Base-by-base conservation (phyloP, 345 rosid genomes). In the Eucalyptus cladocalyx region DNA sequence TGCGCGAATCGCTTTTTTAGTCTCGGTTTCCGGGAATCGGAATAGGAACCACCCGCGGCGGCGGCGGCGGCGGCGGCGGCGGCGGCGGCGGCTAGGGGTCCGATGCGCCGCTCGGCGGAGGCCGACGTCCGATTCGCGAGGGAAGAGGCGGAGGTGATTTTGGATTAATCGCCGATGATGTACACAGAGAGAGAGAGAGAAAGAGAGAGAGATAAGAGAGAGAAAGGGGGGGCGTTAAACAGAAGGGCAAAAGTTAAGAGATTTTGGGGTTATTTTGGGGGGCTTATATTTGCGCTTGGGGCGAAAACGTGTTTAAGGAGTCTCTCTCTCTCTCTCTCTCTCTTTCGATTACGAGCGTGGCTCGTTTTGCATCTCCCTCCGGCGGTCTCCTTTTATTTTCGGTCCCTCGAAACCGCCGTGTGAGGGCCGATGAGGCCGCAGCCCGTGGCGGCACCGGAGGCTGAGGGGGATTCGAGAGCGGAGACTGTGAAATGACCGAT, bases 151-250 rank as follows among this genome's bases (percentile, higher is more conserved):
- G 80, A 65, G 88, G 89, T 90, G 93, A 88, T 91, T 91, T 93
- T 88, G 93, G 93, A 89, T 92, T 93, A 93, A 94, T 94, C 96
- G 97, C 93, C 95, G 96, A 94, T 89, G 91, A 49, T 45, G 89
- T 76, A 40, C 85, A 86, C 72, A 87, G 62, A 89, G 80, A 87
- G 53, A 65, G 89, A 86, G 86, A 88, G 67, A 89, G 28, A 53
- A 32, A 30, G 40, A 54, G 26, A 54, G 26, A 81, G 19, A 43
- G 30, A 72, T 50, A 11, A 8, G 24, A 86, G 88, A 88, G 87
- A 58, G 87, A 89, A 87, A 80, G 88, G 37, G 50, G 65, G 43
- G 87, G 80, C 51, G 47, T 88, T 89, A 34, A 67, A 80, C 88
- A 62, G 90, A 88, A 37, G 91, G 85, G 89, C 69, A 87, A 87